Conservation (phyloP, 768 basidiomycete genomes). For the Tephrocybe sp. region DNA sequence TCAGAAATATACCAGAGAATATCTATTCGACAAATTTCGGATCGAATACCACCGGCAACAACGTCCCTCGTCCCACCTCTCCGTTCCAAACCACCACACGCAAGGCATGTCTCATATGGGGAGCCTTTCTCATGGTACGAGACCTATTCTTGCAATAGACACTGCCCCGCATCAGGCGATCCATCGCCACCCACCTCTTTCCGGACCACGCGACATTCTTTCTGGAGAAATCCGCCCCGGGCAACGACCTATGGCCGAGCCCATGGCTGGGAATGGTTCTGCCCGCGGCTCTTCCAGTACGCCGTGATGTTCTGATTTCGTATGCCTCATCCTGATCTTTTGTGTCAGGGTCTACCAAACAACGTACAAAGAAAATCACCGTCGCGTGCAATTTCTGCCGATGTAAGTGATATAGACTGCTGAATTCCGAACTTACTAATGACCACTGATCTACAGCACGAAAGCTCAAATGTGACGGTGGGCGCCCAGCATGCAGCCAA, state of each 20-base stretch:
- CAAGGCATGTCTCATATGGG: constrained; percentile 41
- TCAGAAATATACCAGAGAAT: constrained; percentile 82
- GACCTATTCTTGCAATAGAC: constrained; percentile 64
- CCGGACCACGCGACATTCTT: constrained; percentile 48
- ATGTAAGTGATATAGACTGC: constrained; percentile 52
- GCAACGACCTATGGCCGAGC: constrained; percentile 43
- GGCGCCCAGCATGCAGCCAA: constrained; percentile 79
- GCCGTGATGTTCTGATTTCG: constrained; percentile 35
- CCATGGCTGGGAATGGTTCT: constrained; percentile 33
- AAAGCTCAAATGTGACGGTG: constrained; percentile 88
- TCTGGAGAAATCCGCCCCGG: constrained; percentile 43
- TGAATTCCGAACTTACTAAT: constrained; percentile 5
- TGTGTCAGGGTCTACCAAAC: constrained; percentile 55
- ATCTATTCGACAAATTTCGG: constrained; percentile 79
- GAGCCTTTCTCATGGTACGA: constrained; percentile 44
- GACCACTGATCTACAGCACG: constrained; percentile 52
- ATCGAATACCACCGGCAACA: constrained; percentile 55
- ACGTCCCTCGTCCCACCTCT: constrained; percentile 45
- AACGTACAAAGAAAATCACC: constrained; percentile 81
- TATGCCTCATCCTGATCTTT: constrained; percentile 5
- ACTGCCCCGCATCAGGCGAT: constrained; percentile 49
- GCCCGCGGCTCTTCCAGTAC: constrained; percentile 31
- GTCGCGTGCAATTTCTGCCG: constrained; percentile 92
- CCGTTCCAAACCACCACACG: constrained; percentile 40
- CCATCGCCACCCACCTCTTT: constrained; percentile 44